Evolutionary conservation across 2,329 filamentous ascomycete genomes (phyloP).

Genomic region (Talaromyces sp.): DNA sequence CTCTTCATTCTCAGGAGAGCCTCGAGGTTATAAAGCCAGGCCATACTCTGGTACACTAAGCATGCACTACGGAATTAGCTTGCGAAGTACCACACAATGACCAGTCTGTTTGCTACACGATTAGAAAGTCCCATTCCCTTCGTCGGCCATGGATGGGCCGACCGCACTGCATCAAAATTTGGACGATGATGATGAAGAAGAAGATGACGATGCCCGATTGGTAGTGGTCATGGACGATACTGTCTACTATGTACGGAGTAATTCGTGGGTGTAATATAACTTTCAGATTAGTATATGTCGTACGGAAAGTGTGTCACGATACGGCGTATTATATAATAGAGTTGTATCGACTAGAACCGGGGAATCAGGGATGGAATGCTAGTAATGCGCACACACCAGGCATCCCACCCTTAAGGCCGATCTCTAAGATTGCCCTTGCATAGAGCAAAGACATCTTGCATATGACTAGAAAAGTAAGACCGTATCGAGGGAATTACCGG

Average conservation of each 20-base stretch:
- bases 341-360: constrained; percentile 6
- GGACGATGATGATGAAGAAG: too few relatives aligned
- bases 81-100: background rate
- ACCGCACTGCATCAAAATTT: background rate
- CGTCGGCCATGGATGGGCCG: background rate
- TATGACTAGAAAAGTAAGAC: background rate
- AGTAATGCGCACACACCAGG: constrained; percentile 16
- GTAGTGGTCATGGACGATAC: background rate
- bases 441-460: constrained; percentile 29
- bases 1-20: background rate
- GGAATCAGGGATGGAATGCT: constrained; percentile 9
- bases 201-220: background rate
- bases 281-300: background rate
- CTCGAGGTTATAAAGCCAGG: background rate
- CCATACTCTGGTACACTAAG: constrained; percentile 14
- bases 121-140: background rate
- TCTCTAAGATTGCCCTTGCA: constrained; percentile 21
- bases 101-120: background rate
- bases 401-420: constrained; percentile 13
- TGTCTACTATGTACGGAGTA: too few relatives aligned
- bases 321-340: background rate
- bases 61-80: constrained; percentile 11
- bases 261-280: background rate
- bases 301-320: background rate
- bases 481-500: constrained; percentile 4